Evolutionary conservation across 768 basidiomycete species (phyloP).

Genomic region (Kwoniella pini): DNA sequence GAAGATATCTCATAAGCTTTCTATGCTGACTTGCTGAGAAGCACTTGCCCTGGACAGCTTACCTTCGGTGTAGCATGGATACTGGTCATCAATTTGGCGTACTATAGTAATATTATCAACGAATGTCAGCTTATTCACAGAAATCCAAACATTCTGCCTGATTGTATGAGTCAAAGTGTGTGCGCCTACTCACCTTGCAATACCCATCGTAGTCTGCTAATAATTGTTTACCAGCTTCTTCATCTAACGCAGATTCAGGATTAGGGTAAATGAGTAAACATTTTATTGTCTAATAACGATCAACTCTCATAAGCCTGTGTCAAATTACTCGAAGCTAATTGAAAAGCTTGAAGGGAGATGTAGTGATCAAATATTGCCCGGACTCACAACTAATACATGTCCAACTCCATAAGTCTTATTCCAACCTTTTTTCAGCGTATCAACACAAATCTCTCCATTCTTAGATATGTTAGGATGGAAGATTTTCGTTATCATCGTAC

Average conservation of each 20-base stretch:
- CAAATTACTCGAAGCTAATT: no score
- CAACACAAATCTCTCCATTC: conserved; percentile 90
- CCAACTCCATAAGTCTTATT: conserved; percentile 84
- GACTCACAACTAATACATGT: conserved; percentile 70
- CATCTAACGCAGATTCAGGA: conserved; percentile 92
- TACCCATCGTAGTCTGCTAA: conserved; percentile 85
- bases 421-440: conserved; percentile 98
- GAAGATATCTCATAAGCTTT: conserved; percentile 12
- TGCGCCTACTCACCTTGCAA: conserved; percentile 57
- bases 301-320: not conserved
- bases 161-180: not conserved
- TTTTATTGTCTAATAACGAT: conserved; percentile 66
- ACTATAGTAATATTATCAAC: conserved; percentile 49
- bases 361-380: not conserved
- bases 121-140: not conserved
- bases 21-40: not conserved
- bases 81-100: conserved; percentile 83
- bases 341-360: no score
- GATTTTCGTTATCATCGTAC: conserved; percentile 89
- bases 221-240: conserved; percentile 89
- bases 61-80: conserved; percentile 85
- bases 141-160: no score
- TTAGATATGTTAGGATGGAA: conserved; percentile 95
- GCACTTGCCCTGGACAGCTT: conserved; percentile 36
- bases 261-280: conserved; percentile 96